Conservation (phyloP, 805 yeast species). For the Kodamaea kakaduensis region DNA sequence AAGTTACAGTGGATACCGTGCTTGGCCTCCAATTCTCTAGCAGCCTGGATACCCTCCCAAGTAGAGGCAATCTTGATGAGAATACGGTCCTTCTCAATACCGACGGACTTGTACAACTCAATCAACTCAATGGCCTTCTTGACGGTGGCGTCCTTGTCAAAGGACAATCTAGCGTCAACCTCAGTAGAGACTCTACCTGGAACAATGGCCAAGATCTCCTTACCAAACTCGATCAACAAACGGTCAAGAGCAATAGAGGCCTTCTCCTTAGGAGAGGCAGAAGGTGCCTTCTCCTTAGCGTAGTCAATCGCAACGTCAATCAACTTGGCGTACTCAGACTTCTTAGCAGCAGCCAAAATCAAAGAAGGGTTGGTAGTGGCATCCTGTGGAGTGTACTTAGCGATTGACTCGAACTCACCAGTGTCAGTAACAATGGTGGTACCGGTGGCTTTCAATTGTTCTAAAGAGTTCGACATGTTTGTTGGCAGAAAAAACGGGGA, state of each 20-base stretch:
- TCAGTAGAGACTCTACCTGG: conserved; percentile 99
- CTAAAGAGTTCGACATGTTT: conserved; percentile 59
- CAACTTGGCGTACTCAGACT: conserved; percentile 81
- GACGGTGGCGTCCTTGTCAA: conserved; percentile 90
- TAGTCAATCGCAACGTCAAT: conserved; percentile 87
- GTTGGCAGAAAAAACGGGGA: not conserved
- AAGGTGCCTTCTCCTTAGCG: conserved; percentile 64
- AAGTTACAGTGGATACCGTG: conserved; percentile 91
- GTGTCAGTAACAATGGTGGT: conserved; percentile 98
- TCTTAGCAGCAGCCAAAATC: conserved; percentile 92
- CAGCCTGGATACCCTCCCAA: conserved; percentile 99
- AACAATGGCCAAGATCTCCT: conserved; percentile 84
- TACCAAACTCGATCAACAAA: conserved; percentile 93
- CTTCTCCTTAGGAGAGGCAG: conserved; percentile 55
- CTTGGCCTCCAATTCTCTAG: conserved; percentile 87
- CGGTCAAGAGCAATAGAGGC: conserved; percentile 85
- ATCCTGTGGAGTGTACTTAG: conserved; percentile 97
- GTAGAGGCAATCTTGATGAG: conserved; percentile 97
- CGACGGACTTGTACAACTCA: conserved; percentile 76
- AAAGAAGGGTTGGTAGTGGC: conserved; percentile 98
- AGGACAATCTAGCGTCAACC: conserved; percentile 97
- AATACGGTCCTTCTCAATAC: conserved; percentile 84
- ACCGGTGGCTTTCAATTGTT: conserved; percentile 90
- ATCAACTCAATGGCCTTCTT: conserved; percentile 91
- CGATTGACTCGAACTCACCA: conserved; percentile 97